phyloP scores from a whole-genome alignment of 768 basidiomycete genomes.

The Trametes cinnabarina region DNA sequence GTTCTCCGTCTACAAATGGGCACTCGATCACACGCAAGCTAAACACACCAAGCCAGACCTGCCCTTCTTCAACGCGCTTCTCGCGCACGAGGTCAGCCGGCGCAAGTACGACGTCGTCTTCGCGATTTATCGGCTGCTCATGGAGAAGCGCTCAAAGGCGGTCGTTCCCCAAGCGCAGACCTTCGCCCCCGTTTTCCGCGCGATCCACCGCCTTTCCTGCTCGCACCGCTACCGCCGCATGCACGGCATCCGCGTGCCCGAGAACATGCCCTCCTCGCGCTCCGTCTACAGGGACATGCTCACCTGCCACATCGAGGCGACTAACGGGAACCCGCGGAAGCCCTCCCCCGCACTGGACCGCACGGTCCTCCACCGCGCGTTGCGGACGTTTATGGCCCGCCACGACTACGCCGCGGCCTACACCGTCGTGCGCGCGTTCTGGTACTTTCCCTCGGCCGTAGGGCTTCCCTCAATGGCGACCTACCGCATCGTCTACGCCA shows the following conservation, averaged over 20 bases:
- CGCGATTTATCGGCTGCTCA: slow-evolving; percentile 42
- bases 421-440: slow-evolving; percentile 34
- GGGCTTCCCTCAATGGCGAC: slow-evolving; percentile 7
- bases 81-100: slow-evolving; percentile 38
- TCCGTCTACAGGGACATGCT: slow-evolving; percentile 47
- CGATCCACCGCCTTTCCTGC: slow-evolving; percentile 19
- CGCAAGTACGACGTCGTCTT: slow-evolving; percentile 38
- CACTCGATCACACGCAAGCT: slow-evolving; percentile 38
- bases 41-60: slow-evolving; percentile 39
- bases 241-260: slow-evolving; percentile 15
- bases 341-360: slow-evolving; percentile 13
- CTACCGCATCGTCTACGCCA: slow-evolving; percentile 19
- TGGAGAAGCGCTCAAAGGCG: slow-evolving; percentile 30
- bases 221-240: slow-evolving; percentile 19
- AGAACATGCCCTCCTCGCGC: slow-evolving; percentile 36
- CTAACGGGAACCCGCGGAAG: slow-evolving; percentile 7
- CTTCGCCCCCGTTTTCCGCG: slow-evolving; percentile 44
- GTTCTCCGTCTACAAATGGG: slow-evolving; percentile 18
- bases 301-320: slow-evolving; percentile 28
- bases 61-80: slow-evolving; percentile 48
- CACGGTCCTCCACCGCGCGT: slow-evolving; percentile 39
- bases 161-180: slow-evolving; percentile 43
- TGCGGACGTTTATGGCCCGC: slow-evolving; percentile 43
- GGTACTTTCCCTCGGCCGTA: slow-evolving; percentile 1
- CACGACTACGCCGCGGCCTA: slow-evolving; percentile 50